A percentile compares a stretch with the other conserved stretches of the same genome.
These are phyloP conservation scores for Yamadazyma laniorum DNA, from an alignment of 805 yeast genomes.

Conservation along the genomic window DNA sequence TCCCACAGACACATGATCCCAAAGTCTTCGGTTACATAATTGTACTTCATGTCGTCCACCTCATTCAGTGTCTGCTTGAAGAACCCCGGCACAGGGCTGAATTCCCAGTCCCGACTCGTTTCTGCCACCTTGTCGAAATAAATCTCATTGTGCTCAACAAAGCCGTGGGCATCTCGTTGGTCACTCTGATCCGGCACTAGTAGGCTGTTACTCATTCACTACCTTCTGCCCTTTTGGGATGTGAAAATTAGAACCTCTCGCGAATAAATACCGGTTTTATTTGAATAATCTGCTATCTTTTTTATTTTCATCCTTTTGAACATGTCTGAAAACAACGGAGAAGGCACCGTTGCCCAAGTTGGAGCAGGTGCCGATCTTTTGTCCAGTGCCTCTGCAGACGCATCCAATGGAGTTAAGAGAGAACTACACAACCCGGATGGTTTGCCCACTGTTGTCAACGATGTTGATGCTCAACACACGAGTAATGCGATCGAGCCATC, in stretches of 20 bases:
- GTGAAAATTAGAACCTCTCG: not conserved
- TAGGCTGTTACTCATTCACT: not conserved
- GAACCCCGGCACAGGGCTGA: conserved; percentile 46
- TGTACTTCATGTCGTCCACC: conserved; percentile 47
- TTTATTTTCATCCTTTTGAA: not conserved
- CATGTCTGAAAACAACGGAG: not conserved
- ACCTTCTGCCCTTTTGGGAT: too few species aligned
- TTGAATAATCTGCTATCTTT: not conserved
- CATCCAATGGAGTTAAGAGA: not conserved
- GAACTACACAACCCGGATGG: not conserved
- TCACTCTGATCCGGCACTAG: conserved; percentile 29
- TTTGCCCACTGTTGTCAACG: not conserved
- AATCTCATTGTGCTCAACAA: conserved; percentile 17
- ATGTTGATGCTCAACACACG: not conserved
- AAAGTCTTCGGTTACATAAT: conserved; percentile 42
- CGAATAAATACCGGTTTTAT: not conserved
- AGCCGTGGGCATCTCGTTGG: conserved; percentile 32
- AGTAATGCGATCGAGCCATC: not conserved
- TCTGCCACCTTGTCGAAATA: conserved; percentile 12
- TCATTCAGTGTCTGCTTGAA: conserved; percentile 45
- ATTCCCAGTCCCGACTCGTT: conserved; percentile 36
- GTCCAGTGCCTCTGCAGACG: too few species aligned
- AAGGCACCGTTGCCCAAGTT: not conserved
- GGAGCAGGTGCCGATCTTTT: not conserved
- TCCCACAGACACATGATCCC: conserved; percentile 46